Percentiles rank a stretch among this genome's conserved stretches.
phyloP scores from a whole-genome alignment of 2,329 filamentous ascomycete genomes.

The Neonectria faginata region DNA sequence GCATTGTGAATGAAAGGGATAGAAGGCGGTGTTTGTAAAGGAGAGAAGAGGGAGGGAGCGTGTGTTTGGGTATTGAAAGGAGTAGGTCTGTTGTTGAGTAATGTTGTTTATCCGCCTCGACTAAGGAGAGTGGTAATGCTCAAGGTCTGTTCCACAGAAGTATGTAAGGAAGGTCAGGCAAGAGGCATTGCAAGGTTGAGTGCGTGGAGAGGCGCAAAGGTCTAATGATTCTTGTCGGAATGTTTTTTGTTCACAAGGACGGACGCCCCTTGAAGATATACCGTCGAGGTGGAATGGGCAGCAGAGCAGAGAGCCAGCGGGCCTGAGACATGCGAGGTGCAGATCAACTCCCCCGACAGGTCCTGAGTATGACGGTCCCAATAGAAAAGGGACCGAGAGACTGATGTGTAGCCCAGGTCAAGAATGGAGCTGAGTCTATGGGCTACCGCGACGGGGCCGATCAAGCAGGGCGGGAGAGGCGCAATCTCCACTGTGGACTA shows the following conservation, averaged over 20 bases:
- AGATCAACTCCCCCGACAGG: slow-evolving; percentile 50
- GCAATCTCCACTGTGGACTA: slow-evolving; percentile 40
- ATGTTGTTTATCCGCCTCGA: slow-evolving; percentile 23
- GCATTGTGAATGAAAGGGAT: slow-evolving; percentile 47
- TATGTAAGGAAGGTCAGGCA: slow-evolving; percentile 28
- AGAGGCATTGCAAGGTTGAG: slow-evolving; percentile 32
- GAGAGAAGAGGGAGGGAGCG: slow-evolving; percentile 24
- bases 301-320: slow-evolving; percentile 47
- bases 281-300: slow-evolving; percentile 53
- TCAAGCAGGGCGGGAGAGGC: slow-evolving; percentile 46
- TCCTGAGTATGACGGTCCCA: slow-evolving; percentile 47
- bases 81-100: slow-evolving; percentile 12
- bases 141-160: slow-evolving; percentile 31
- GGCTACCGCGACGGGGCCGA: slow-evolving; percentile 44
- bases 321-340: slow-evolving; percentile 52
- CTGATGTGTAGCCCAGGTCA: slow-evolving; percentile 46
- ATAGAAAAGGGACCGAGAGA: slow-evolving; percentile 52
- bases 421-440: slow-evolving; percentile 48
- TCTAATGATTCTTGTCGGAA: slow-evolving; percentile 49
- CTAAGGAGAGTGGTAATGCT: slow-evolving; percentile 31
- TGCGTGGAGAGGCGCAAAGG: slow-evolving; percentile 26
- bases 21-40: slow-evolving; percentile 22
- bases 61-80: slow-evolving; percentile 3
- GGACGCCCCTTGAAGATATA: slow-evolving; percentile 58
- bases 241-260: slow-evolving; percentile 49